Evolutionary conservation across 176 grass and related monocot species (phyloP).

Genomic region (Juncus inflexus): DNA sequence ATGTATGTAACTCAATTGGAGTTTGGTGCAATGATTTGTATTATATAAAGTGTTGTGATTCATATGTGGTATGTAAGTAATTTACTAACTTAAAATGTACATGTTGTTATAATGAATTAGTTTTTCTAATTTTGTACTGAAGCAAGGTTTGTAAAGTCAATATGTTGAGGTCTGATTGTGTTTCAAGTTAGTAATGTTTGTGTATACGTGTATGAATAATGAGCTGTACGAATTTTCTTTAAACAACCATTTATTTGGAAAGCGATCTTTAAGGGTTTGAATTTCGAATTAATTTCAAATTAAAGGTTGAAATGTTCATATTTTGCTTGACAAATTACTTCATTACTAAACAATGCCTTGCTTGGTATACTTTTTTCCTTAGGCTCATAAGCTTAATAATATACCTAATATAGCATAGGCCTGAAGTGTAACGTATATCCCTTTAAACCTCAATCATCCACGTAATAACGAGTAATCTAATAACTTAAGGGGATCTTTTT

Average conservation of each 20-base stretch:
- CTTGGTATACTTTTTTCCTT: conserved; percentile 6
- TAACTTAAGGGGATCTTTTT: conserved; percentile 12
- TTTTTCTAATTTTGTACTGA: neutral
- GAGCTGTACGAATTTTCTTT: conserved; percentile 4
- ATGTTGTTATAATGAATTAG: neutral
- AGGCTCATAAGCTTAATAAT: neutral
- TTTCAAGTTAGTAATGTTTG: conserved; percentile 31
- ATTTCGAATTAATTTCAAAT: neutral
- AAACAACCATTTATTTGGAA: conserved; percentile 10
- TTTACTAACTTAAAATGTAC: conserved; percentile 15
- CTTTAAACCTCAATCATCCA: conserved; percentile 16
- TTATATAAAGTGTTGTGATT: conserved; percentile 5
- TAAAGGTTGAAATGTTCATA: neutral
- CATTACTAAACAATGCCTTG: neutral
- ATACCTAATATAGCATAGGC: neutral
- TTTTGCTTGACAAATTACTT: neutral
- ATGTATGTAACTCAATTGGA: neutral
- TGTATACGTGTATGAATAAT: conserved; percentile 9
- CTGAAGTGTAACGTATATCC: conserved; percentile 8
- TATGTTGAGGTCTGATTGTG: neutral
- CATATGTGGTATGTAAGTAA: conserved; percentile 2
- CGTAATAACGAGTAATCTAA: conserved; percentile 6
- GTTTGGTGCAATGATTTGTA: neutral
- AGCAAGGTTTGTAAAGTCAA: too few relatives aligned
- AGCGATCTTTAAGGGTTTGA: neutral